phyloP scores from a whole-genome alignment of 129 eudicot species.

The Flaveria linearis region DNA sequence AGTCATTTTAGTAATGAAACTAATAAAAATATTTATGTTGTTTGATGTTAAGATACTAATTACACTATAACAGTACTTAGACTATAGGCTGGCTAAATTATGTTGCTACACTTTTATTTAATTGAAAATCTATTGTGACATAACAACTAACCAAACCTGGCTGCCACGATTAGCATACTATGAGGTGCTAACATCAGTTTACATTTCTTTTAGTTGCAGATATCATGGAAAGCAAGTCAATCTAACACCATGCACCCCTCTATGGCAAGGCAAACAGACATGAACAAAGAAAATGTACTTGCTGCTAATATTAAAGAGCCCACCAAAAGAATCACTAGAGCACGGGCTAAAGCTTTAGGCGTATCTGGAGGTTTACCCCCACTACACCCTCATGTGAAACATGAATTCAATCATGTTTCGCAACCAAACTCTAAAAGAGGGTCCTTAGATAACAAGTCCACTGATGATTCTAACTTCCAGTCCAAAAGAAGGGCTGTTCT shows the following conservation, averaged over 20 bases:
- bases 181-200: conserved; percentile 23
- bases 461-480: conserved; percentile 42
- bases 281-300: conserved; percentile 62
- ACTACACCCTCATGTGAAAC: conserved; percentile 40
- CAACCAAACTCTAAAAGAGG: conserved; percentile 58
- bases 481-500: conserved; percentile 77
- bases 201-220: conserved; percentile 45
- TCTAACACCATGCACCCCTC: conserved; percentile 29
- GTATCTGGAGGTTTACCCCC: conserved; percentile 60
- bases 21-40: not conserved
- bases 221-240: conserved; percentile 35
- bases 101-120: not conserved
- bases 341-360: conserved; percentile 74
- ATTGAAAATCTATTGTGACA: not conserved
- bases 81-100: not conserved
- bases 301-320: conserved; percentile 46
- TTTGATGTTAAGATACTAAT: conserved; percentile 13
- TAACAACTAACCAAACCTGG: not conserved
- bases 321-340: conserved; percentile 67
- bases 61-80: not conserved
- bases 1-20: not conserved
- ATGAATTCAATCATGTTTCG: conserved; percentile 36
- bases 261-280: conserved; percentile 44
- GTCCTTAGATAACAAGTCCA: conserved; percentile 51
- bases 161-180: not conserved